A percentile compares a stretch with the other conserved stretches of the same genome.
These are phyloP conservation scores for Mycena floridula DNA, from an alignment of 768 basidiomycete species.

Conservation along the genomic window DNA sequence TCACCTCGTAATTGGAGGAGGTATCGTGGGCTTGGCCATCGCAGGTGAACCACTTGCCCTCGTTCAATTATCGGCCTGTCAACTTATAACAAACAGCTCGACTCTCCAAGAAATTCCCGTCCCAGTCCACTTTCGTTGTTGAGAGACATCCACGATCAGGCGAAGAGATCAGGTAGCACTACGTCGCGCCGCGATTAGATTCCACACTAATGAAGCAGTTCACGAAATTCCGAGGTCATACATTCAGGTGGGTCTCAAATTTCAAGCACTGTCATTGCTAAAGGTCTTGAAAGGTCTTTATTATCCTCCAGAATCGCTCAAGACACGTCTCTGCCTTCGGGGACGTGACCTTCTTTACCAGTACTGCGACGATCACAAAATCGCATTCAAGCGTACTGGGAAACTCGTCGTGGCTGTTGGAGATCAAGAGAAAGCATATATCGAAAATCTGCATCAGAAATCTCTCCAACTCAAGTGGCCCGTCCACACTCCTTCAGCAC, in stretches of 20 bases:
- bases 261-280: neutral
- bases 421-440: slow-evolving; percentile 63
- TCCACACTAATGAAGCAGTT: slow-evolving; percentile 36
- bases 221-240: slow-evolving; percentile 92
- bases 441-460: slow-evolving; percentile 63
- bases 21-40: slow-evolving; percentile 82
- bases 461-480: slow-evolving; percentile 51
- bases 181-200: neutral
- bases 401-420: slow-evolving; percentile 85
- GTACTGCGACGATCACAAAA: slow-evolving; percentile 53
- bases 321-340: slow-evolving; percentile 80
- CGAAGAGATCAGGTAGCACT: slow-evolving; percentile 88
- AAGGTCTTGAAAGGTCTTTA: slow-evolving; percentile 55
- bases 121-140: slow-evolving; percentile 71
- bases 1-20: slow-evolving; percentile 85
- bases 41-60: no score
- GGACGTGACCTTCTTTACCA: slow-evolving; percentile 83
- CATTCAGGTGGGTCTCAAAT: slow-evolving; percentile 63
- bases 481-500: slow-evolving; percentile 25
- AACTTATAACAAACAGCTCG: no score
- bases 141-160: slow-evolving; percentile 74
- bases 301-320: slow-evolving; percentile 78
- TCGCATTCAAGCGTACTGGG: slow-evolving; percentile 70
- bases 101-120: slow-evolving; percentile 56
- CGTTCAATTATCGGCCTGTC: no score